Percentiles rank a stretch among this genome's conserved stretches.
phyloP scores from a whole-genome alignment of 192 early-diverging fungal species.

The Gonapodya prolifera region DNA sequence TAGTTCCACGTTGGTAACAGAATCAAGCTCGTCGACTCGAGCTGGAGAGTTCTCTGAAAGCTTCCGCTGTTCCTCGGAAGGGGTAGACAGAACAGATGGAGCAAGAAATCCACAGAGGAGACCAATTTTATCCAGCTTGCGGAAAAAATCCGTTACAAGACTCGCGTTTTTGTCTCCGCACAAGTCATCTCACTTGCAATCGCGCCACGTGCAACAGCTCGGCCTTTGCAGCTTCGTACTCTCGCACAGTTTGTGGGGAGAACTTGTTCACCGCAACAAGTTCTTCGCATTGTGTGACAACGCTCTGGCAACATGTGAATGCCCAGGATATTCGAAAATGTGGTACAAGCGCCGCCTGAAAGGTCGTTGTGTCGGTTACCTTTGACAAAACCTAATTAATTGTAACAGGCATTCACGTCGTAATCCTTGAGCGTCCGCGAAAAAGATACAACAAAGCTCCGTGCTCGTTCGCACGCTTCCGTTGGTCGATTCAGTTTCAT shows the following conservation, averaged over 20 bases:
- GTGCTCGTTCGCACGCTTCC: slow-evolving; percentile 55
- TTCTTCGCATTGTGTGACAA: slow-evolving; percentile 68
- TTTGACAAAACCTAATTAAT: not conserved
- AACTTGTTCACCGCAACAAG: slow-evolving; percentile 32
- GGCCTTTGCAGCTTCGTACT: slow-evolving; percentile 61
- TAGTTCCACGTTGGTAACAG: slow-evolving; percentile 56
- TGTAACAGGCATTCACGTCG: slow-evolving; percentile 22
- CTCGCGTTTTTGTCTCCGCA: no score
- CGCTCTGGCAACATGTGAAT: slow-evolving; percentile 62
- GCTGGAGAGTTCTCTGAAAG: slow-evolving; percentile 12
- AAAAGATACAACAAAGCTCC: slow-evolving; percentile 62
- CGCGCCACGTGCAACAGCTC: slow-evolving; percentile 62
- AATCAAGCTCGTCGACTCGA: slow-evolving; percentile 16
- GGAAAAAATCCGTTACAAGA: not conserved
- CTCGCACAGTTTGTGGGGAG: slow-evolving; percentile 24
- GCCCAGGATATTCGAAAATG: slow-evolving; percentile 67
- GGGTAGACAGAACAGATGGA: slow-evolving; percentile 34
- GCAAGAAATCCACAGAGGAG: slow-evolving; percentile 39
- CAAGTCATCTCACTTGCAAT: slow-evolving; percentile 41
- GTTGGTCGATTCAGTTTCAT: slow-evolving; percentile 48
- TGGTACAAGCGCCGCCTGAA: slow-evolving; percentile 33
- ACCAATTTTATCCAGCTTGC: slow-evolving; percentile 64
- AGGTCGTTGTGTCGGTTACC: slow-evolving; percentile 1
- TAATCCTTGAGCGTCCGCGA: slow-evolving; percentile 59
- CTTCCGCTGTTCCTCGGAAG: slow-evolving; percentile 27